Percentiles rank a stretch among this genome's conserved stretches.
Evolutionary conservation across 148 eudicot species (phyloP).

Genomic region (Chenopodium formosanum): DNA sequence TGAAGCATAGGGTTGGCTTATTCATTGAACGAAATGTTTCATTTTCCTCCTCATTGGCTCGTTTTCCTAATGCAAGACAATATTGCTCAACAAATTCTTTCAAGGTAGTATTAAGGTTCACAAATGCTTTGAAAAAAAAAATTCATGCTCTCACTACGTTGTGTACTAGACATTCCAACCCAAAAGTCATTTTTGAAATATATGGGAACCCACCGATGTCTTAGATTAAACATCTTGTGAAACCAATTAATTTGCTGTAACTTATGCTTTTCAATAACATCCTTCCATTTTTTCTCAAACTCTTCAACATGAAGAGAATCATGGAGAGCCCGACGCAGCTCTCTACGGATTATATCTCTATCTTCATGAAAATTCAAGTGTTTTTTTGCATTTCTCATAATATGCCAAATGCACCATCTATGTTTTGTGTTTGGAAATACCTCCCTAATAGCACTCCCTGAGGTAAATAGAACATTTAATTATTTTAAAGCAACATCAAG

Average conservation of each 20-base stretch:
- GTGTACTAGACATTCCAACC: constrained; percentile 3
- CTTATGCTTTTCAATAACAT: too few species aligned
- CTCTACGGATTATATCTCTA: too few species aligned
- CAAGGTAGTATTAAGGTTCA: background rate
- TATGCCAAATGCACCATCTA: too few species aligned
- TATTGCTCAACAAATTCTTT: background rate
- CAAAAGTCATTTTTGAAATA: background rate
- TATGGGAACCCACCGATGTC: background rate
- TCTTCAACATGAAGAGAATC: constrained; percentile 13
- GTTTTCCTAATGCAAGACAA: background rate
- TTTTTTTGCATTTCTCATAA: too few species aligned
- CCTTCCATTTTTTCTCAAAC: constrained; percentile 3
- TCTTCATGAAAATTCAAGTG: too few species aligned
- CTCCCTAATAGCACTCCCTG: too few species aligned
- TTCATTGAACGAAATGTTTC: background rate
- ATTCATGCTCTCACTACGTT: background rate
- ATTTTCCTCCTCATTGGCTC: background rate
- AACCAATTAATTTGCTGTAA: too few species aligned
- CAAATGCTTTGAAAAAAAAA: background rate
- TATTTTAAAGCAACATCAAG: too few species aligned
- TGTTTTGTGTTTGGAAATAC: too few species aligned
- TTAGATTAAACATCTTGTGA: background rate
- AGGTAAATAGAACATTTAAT: too few species aligned
- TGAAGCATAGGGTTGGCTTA: background rate
- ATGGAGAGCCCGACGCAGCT: too few species aligned